Evolutionary conservation across 441 rosid genomes (phyloP).

Genomic region (Erysimum cheiri): DNA sequence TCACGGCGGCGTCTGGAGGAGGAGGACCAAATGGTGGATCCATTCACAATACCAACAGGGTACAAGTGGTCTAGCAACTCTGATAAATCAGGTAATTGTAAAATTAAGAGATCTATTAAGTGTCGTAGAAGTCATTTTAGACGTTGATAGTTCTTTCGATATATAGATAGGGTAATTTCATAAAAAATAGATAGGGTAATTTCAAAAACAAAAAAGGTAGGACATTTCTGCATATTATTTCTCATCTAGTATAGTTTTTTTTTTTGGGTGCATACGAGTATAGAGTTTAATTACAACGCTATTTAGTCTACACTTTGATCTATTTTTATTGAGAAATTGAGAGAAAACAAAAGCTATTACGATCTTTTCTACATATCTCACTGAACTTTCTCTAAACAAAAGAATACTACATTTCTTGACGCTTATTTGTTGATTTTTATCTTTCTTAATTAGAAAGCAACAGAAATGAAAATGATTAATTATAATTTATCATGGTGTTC

Average conservation of each 20-base stretch:
- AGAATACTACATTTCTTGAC: not conserved
- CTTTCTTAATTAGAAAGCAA: not conserved
- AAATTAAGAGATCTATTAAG: not conserved
- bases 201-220: not conserved
- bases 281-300: not conserved
- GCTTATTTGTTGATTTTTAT: not conserved
- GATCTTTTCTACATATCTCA: too few species aligned
- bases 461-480: too few species aligned
- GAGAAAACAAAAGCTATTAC: not conserved
- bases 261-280: too few species aligned
- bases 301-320: not conserved
- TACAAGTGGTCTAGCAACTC: conserved; percentile 66
- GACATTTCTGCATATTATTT: not conserved
- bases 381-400: too few species aligned
- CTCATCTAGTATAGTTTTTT: too few species aligned
- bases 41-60: conserved; percentile 78
- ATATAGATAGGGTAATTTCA: not conserved
- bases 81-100: conserved; percentile 51
- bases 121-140: not conserved
- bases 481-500: not conserved
- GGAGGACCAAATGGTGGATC: conserved; percentile 51
- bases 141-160: not conserved
- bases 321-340: not conserved
- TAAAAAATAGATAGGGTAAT: not conserved
- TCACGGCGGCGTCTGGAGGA: conserved; percentile 24